These are phyloP conservation scores for Ceratocystis destructans DNA, from an alignment of 2,329 filamentous ascomycete species.

Conservation along the genomic window DNA sequence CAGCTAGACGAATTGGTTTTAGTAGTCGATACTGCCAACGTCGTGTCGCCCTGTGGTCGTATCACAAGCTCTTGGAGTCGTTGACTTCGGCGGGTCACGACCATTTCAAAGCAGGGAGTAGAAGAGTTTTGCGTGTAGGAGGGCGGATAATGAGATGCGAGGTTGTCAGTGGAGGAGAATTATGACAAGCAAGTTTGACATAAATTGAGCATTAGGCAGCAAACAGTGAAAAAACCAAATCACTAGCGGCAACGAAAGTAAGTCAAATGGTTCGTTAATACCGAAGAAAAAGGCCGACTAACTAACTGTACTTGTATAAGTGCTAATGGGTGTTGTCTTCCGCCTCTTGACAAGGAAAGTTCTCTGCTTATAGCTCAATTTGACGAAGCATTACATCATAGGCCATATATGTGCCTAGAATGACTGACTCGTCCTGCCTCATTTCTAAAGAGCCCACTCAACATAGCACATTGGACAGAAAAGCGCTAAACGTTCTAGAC, in stretches of 20 bases:
- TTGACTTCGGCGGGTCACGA: conserved; percentile 1
- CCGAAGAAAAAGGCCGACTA: not conserved
- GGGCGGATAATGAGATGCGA: no score
- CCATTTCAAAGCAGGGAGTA: not conserved
- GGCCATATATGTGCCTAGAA: not conserved
- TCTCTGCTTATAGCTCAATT: not conserved
- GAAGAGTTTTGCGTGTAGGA: no score
- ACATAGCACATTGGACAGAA: not conserved
- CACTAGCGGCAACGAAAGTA: not conserved
- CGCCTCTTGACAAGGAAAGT: no score
- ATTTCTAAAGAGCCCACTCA: not conserved
- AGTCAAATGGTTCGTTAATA: no score
- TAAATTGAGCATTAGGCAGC: not conserved
- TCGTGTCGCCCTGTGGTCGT: not conserved
- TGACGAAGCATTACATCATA: conserved; percentile 1
- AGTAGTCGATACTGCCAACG: not conserved
- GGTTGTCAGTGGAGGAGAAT: no score
- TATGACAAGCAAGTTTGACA: not conserved
- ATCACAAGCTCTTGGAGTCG: not conserved
- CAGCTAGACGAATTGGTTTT: not conserved
- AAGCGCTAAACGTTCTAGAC: not conserved
- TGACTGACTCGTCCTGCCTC: not conserved
- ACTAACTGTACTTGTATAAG: not conserved
- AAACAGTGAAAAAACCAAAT: not conserved
- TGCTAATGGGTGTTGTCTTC: not conserved